Conservation (phyloP, 177 flowering plant species). For the Telopea speciosissima region DNA sequence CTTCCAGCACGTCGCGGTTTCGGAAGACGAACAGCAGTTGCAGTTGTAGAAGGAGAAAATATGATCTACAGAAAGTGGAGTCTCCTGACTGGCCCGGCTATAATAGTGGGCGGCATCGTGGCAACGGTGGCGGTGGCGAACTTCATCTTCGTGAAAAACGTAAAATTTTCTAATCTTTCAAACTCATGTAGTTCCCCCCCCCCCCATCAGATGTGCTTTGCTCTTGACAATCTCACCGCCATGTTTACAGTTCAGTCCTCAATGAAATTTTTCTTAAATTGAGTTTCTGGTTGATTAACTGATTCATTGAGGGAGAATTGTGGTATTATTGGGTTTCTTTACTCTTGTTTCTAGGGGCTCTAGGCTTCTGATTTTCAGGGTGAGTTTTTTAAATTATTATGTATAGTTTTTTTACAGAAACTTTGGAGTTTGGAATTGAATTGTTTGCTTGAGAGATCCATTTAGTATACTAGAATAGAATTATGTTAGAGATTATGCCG, state of each 20-base stretch:
- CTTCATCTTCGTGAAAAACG: slow-evolving; percentile 3
- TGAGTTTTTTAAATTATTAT: too few relatives aligned
- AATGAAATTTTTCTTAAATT: too few relatives aligned
- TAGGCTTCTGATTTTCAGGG: too few relatives aligned
- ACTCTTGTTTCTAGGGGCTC: too few relatives aligned
- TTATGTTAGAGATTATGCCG: too few relatives aligned
- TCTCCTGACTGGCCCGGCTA: slow-evolving; percentile 9
- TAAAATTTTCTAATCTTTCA: background rate
- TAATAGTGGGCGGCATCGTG: background rate
- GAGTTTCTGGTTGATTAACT: background rate
- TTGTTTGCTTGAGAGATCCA: too few relatives aligned
- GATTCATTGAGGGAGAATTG: background rate
- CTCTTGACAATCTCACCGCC: too few relatives aligned
- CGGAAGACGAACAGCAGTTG: background rate
- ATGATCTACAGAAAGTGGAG: slow-evolving; percentile 17
- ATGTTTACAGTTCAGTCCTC: background rate
- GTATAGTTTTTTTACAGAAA: too few relatives aligned
- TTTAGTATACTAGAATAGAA: too few relatives aligned
- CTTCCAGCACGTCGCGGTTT: background rate
- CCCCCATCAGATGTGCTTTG: background rate
- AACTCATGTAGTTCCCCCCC: background rate
- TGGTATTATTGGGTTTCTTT: too few relatives aligned
- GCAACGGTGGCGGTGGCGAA: slow-evolving; percentile 8
- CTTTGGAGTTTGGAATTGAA: too few relatives aligned
- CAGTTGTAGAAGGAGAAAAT: background rate